Evolutionary conservation across 805 yeast species (phyloP), one percentile per base, ranked within the genome.

Genomic region (Candida parachauliodes): DNA sequence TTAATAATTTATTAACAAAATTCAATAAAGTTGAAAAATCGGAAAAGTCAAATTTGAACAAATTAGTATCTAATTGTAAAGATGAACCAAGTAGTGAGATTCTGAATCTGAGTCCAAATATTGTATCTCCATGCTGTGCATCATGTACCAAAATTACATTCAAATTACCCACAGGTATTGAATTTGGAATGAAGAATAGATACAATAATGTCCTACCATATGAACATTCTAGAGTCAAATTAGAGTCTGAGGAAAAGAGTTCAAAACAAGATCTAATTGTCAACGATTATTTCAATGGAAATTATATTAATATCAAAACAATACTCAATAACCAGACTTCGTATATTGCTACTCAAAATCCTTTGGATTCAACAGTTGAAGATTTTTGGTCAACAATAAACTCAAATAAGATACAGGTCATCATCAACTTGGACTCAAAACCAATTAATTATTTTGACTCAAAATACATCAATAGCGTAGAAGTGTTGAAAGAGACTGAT

Each of bases 151-250:
- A 54, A 3, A 67, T 60, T 32, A 50, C 50, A 16, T 69, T 66
- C 40, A 55, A 57, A 34, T 51, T 69, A 12, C 74, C 75, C 1
- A 50, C 56, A 37, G 76, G 76, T 0, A 59, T 70, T 8, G 76
- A 70, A 42, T 60, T 55, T 39, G 74, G 74, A 7, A 59, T 55
- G 41, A 70, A 70, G 44, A 70, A 70, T 43, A 48, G 76, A 32
- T 70, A 70, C 51, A 62, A 67, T 26, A 69, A 70, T 37, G 60
- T 70, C 8, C 70, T 73, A 73, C 76, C 76, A 0, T 70, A 68
- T 47, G 76, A 70, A 47, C 76, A 70, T 42, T 68, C 74, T 2
- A 50, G 74, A 31, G 74, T 70, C 11, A 63, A 57, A 33, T 42
- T 67, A 23, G 23, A 21, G 25, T 9, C 44, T 25, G 19, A 18